These are phyloP conservation scores for Sanguinoderma infundibulare DNA, from an alignment of 1,284 basidiomycete species.

Conservation along the genomic window DNA sequence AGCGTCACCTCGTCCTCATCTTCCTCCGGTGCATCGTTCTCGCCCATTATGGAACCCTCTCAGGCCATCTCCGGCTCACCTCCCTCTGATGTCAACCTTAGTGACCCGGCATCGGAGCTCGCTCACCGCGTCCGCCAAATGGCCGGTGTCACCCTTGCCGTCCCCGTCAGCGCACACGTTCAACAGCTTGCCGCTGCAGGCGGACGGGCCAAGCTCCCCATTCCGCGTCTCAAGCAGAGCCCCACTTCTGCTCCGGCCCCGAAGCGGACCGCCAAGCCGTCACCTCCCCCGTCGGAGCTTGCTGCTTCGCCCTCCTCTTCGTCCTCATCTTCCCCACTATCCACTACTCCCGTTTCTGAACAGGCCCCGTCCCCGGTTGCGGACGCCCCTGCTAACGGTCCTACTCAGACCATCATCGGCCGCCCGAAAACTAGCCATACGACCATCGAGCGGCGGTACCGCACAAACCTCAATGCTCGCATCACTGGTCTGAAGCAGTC, in stretches of 20 bases:
- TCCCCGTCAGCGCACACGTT: constrained; percentile 47
- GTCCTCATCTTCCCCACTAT: constrained; percentile 39
- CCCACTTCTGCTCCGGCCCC: constrained; percentile 21
- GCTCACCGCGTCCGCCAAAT: constrained; percentile 61
- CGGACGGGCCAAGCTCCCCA: constrained; percentile 38
- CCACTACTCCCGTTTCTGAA: constrained; percentile 33
- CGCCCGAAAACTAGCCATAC: constrained; percentile 90
- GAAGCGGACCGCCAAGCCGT: constrained; percentile 32
- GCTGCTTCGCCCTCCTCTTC: constrained; percentile 29
- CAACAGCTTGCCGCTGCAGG: constrained; percentile 38
- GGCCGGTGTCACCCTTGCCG: constrained; percentile 65
- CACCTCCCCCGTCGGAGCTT: constrained; percentile 21
- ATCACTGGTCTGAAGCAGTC: constrained; percentile 83
- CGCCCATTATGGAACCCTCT: constrained; percentile 45
- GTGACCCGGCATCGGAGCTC: constrained; percentile 54
- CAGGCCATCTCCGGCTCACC: constrained; percentile 29
- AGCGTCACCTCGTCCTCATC: constrained; percentile 52
- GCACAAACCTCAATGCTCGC: constrained; percentile 89
- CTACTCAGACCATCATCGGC: constrained; percentile 35
- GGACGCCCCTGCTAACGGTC: constrained; percentile 18
- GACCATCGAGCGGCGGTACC: constrained; percentile 88
- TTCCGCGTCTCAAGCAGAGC: constrained; percentile 38
- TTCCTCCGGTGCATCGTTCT: constrained; percentile 55
- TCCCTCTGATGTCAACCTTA: constrained; percentile 30
- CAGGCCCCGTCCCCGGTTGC: constrained; percentile 27